Evolutionary conservation across 805 yeast genomes (phyloP), one percentile per base, ranked within the genome.

Genomic region (Suhomyces prunicola): DNA sequence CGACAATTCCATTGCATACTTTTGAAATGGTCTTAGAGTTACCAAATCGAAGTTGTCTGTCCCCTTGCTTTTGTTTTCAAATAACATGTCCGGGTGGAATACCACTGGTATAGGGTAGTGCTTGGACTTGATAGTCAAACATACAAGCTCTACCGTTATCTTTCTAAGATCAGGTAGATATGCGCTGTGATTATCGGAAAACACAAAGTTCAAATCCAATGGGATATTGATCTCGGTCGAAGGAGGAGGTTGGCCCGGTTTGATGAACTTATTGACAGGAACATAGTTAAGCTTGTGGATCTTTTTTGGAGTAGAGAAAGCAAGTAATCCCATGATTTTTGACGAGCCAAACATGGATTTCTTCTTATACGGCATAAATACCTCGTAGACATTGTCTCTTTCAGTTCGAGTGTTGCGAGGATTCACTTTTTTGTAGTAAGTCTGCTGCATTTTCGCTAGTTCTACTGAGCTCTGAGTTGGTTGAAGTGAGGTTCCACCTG

Each of bases 81-180:
- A 74, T 5, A 69, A 46, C 66, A 70, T 66, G 50, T 71, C 77
- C 26, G 67, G 69, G 47, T 67, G 68, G 45, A 73, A 50, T 12
- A 69, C 73, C 2, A 71, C 57, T 0, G 77, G 78, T 9, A 73
- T 67, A 0, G 74, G 74, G 13, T 65, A 44, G 19, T 58, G 56
- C 50, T 67, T 68, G 1, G 75, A 65, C 54, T 68, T 68, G 23
- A 70, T 54, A 0, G 75, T 68, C 40, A 68, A 54, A 2, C 66
- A 66, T 2, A 67, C 62, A 36, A 74, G 54, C 36, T 73, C 77
- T 4, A 66, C 71, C 1, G 64, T 49, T 1, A 74, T 55, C 23
- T 60, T 54, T 45, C 58, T 64, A 46, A 72, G 58, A 15, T 68
- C 72, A 1, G 71, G 71, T 4, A 60, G 54, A 2, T 59, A 47